Conservation (phyloP, 176 grass and related monocot genomes). For the Oryza meridionalis region DNA sequence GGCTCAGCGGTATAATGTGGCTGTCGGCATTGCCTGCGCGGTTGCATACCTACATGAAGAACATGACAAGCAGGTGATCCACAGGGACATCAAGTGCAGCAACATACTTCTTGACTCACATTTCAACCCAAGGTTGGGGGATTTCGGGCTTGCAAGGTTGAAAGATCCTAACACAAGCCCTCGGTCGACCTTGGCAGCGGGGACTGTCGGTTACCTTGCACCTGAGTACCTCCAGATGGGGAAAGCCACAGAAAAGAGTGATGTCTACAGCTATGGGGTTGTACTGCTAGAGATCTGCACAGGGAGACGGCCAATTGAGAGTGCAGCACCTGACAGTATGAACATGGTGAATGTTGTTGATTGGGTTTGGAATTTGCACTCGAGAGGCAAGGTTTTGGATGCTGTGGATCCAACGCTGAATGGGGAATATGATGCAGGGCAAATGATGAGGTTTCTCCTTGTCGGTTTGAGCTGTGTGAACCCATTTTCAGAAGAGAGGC, state of each 20-base stretch:
- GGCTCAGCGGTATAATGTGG: conserved; percentile 54
- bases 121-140: conserved; percentile 45
- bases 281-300: conserved; percentile 66
- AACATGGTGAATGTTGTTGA: conserved; percentile 57
- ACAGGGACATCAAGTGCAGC: conserved; percentile 67
- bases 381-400: conserved; percentile 44
- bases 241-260: conserved; percentile 57
- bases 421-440: conserved; percentile 51
- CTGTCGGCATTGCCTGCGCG: conserved; percentile 46
- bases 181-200: conserved; percentile 51
- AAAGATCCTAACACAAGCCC: conserved; percentile 53
- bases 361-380: conserved; percentile 61
- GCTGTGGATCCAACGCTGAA: conserved; percentile 45
- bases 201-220: conserved; percentile 66
- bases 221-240: conserved; percentile 63
- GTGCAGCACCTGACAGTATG: conserved; percentile 36
- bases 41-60: conserved; percentile 55
- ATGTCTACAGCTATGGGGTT: conserved; percentile 64
- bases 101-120: conserved; percentile 55
- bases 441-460: conserved; percentile 58
- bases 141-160: conserved; percentile 61
- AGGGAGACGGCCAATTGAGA: conserved; percentile 46
- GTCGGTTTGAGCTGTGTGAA: conserved; percentile 63
- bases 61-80: conserved; percentile 55
- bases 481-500: conserved; percentile 52